Evolutionary conservation across 495 filamentous ascomycete species (phyloP).

Genomic region (Neurospora sp.): DNA sequence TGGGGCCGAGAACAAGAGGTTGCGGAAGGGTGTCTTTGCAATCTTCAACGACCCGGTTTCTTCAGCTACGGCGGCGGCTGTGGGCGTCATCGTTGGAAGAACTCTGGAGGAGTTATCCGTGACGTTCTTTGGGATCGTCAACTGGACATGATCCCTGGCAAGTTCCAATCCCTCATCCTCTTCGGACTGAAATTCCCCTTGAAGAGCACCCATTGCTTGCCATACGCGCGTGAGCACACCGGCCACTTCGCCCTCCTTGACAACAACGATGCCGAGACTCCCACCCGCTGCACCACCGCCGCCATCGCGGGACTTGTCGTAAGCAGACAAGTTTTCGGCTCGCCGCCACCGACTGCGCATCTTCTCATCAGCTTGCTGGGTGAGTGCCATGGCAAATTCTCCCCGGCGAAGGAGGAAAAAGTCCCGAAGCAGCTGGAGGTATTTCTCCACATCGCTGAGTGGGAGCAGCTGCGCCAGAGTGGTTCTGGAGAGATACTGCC

Average conservation of each 20-base stretch:
- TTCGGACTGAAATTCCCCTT: slow-evolving; percentile 52
- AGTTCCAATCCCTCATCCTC: slow-evolving; percentile 72
- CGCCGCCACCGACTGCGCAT: slow-evolving; percentile 49
- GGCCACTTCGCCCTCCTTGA: slow-evolving; percentile 81
- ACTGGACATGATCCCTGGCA: slow-evolving; percentile 62
- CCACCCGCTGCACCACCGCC: slow-evolving; percentile 3
- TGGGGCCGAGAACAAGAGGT: slow-evolving; percentile 71
- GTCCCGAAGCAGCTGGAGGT: slow-evolving; percentile 65
- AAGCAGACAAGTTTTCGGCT: slow-evolving; percentile 38
- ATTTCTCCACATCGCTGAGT: slow-evolving; percentile 60
- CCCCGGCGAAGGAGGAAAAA: slow-evolving; percentile 83
- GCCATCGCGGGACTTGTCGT: slow-evolving; percentile 34
- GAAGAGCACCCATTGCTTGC: slow-evolving; percentile 62
- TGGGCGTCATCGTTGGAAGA: slow-evolving; percentile 10
- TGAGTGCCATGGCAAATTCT: slow-evolving; percentile 81
- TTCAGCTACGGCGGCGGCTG: slow-evolving; percentile 4
- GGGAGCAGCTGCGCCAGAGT: slow-evolving; percentile 73
- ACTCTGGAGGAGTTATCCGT: slow-evolving; percentile 6
- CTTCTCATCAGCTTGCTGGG: slow-evolving; percentile 71
- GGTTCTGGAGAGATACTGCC: slow-evolving; percentile 70
- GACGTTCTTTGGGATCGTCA: slow-evolving; percentile 45
- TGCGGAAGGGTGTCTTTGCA: slow-evolving; percentile 52
- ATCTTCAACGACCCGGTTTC: slow-evolving; percentile 19
- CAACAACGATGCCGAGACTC: slow-evolving; percentile 38
- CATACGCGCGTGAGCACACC: slow-evolving; percentile 64